These are phyloP conservation scores for Ajuga reptans DNA, from an alignment of 305 asterid species.

Conservation along the genomic window DNA sequence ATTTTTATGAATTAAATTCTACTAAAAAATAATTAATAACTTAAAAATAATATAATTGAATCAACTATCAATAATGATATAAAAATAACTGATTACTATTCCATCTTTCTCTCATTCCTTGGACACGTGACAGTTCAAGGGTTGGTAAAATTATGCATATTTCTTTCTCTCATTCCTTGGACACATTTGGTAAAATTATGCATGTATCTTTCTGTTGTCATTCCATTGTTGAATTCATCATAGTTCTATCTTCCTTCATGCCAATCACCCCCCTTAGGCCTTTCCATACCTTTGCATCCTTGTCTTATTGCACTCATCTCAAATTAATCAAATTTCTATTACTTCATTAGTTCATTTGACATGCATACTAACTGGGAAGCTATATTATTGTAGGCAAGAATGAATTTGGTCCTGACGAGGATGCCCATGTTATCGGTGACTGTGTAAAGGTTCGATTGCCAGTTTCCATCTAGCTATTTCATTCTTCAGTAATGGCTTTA, in stretches of 20 bases:
- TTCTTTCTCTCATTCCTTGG: neutral
- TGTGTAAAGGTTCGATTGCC: slow-evolving; percentile 73
- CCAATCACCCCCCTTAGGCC: neutral
- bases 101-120: too few species aligned
- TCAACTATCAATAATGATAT: too few species aligned
- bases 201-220: neutral
- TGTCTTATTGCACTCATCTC: neutral
- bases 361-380: slow-evolving; percentile 23
- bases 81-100: too few species aligned
- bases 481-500: slow-evolving; percentile 14
- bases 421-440: slow-evolving; percentile 96
- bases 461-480: slow-evolving; percentile 10
- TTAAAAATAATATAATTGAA: too few species aligned
- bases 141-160: too few species aligned
- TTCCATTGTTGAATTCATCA: neutral
- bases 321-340: slow-evolving; percentile 19
- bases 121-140: too few species aligned
- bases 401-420: slow-evolving; percentile 81
- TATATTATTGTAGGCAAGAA: slow-evolving; percentile 53
- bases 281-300: slow-evolving; percentile 5
- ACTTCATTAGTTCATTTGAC: neutral
- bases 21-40: too few species aligned
- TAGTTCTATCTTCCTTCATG: neutral
- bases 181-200: neutral
- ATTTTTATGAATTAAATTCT: neutral